These are phyloP conservation scores for Magnusiomyces sp. DNA, from an alignment of 1,139 yeast genomes.

Conservation along the genomic window DNA sequence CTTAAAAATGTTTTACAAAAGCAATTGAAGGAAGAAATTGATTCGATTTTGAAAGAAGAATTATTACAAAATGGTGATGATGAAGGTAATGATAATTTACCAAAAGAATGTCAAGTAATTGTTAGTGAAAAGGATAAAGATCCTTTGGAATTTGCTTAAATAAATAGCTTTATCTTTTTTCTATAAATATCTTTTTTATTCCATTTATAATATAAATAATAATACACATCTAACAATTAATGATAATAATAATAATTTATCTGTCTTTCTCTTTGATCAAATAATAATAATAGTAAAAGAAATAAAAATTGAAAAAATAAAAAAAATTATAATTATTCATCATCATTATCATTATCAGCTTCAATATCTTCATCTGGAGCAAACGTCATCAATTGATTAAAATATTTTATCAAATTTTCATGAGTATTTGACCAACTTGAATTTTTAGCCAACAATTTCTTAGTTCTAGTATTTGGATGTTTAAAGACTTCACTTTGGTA, in stretches of 20 bases:
- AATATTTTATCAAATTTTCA: neutral
- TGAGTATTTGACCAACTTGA: neutral
- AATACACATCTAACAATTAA: too few relatives aligned
- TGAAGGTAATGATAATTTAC: too few relatives aligned
- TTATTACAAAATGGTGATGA: too few relatives aligned
- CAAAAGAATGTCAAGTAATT: too few relatives aligned
- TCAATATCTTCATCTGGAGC: constrained; percentile 2
- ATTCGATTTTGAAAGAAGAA: constrained; percentile 25
- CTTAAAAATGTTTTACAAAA: constrained; percentile 42
- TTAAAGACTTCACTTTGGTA: neutral
- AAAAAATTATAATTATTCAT: too few relatives aligned
- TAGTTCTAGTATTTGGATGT: constrained; percentile 1
- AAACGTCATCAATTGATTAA: neutral
- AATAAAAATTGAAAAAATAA: too few relatives aligned
- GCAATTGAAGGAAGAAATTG: constrained; percentile 42
- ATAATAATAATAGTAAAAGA: too few relatives aligned
- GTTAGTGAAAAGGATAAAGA: constrained; percentile 50
- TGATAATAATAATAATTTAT: too few relatives aligned
- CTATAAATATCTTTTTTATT: too few relatives aligned
- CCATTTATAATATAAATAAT: too few relatives aligned
- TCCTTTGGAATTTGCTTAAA: constrained; percentile 39
- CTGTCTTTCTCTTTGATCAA: too few relatives aligned
- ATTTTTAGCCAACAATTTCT: neutral
- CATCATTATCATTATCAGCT: constrained; percentile 3
- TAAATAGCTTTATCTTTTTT: too few relatives aligned